Evolutionary conservation across 2,329 filamentous ascomycete genomes (phyloP).

Genomic region (Colletotrichum horii): DNA sequence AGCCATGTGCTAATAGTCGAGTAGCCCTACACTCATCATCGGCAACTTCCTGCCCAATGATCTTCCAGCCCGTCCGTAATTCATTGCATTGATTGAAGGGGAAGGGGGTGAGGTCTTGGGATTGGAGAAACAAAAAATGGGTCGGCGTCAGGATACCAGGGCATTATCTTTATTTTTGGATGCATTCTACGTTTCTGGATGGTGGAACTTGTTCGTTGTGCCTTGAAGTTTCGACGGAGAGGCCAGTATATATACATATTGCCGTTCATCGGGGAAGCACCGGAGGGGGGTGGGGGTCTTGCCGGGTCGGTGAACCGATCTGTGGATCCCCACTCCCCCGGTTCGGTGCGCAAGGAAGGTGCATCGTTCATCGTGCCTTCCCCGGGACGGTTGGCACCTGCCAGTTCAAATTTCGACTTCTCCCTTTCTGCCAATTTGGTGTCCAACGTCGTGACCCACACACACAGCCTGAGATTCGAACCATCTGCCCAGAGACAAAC

Average conservation of each 20-base stretch:
- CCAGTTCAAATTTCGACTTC: neutral
- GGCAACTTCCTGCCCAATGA: slow-evolving; percentile 95
- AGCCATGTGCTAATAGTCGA: slow-evolving; percentile 32
- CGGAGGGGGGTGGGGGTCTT: neutral
- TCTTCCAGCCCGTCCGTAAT: slow-evolving; percentile 37
- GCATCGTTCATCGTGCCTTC: neutral
- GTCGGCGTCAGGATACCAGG: slow-evolving; percentile 20
- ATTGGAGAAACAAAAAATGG: neutral
- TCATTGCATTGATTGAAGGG: slow-evolving; percentile 38
- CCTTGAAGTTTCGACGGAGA: neutral
- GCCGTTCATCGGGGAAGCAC: neutral
- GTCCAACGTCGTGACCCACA: neutral
- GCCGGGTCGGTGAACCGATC: neutral
- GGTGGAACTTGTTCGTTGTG: neutral
- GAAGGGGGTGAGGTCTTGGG: neutral
- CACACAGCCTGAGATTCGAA: neutral
- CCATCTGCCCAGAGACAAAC: neutral
- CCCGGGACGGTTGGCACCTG: neutral
- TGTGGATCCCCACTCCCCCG: accelerated
- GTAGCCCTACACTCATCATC: slow-evolving; percentile 89
- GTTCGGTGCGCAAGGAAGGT: neutral
- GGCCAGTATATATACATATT: neutral
- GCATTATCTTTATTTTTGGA: neutral
- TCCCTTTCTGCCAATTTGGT: neutral
- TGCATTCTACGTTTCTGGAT: neutral